A percentile compares a stretch with the other conserved stretches of the same genome.
phyloP scores from a whole-genome alignment of 257 asterid species.

The Salvia hispanica region DNA sequence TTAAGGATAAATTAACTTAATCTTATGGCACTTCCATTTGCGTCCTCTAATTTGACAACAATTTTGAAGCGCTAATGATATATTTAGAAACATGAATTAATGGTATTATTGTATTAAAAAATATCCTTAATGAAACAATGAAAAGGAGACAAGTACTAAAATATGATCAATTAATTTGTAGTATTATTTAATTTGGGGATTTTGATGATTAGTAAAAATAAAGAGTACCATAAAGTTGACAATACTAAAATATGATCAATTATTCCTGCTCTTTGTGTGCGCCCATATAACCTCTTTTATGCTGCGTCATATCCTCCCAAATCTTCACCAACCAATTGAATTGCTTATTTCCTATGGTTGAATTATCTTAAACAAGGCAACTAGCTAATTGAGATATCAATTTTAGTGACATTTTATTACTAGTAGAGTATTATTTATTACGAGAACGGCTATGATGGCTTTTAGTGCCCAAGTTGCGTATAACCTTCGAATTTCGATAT shows the following conservation, averaged over 20 bases:
- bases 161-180: too few species aligned
- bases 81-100: too few species aligned
- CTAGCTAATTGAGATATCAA: slow-evolving; percentile 27
- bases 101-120: too few species aligned
- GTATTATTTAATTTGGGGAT: too few species aligned
- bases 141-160: slow-evolving; percentile 24
- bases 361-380: slow-evolving; percentile 15
- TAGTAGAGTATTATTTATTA: background rate
- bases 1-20: too few species aligned
- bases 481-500: background rate
- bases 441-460: background rate
- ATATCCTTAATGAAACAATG: background rate
- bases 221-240: background rate
- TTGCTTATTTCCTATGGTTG: slow-evolving; percentile 11
- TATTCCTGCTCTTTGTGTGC: slow-evolving; percentile 2
- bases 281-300: slow-evolving; percentile 19
- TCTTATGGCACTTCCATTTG: too few species aligned
- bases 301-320: slow-evolving; percentile 25
- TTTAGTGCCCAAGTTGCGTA: background rate
- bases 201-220: background rate
- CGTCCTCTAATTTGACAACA: too few species aligned
- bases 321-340: slow-evolving; percentile 42
- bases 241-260: background rate
- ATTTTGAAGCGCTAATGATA: too few species aligned
- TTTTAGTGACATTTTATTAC: background rate